Evolutionary conservation across 2,329 filamentous ascomycete genomes (phyloP), one percentile per base, ranked within the genome.

Genomic region (Fusarium fujikuroi): DNA sequence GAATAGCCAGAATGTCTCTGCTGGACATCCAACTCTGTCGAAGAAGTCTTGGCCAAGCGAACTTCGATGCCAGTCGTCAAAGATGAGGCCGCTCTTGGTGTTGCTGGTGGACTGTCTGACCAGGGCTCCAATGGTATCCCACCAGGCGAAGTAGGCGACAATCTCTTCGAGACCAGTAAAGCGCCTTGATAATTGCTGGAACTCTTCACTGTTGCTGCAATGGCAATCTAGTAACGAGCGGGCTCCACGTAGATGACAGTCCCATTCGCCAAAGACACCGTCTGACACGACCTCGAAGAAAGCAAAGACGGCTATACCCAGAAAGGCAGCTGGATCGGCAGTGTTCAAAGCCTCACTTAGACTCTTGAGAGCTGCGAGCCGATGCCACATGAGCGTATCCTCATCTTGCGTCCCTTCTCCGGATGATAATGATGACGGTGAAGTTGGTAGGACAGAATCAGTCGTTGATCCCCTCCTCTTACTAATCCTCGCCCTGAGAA

Each of bases 251-350:
- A 85, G 72, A 72, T 85, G 83, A 9, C 81, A 77, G 44, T 81
- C 66, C 83, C 83, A 80, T 53, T 81, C 77, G 1, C 81, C 81
- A 60, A 85, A 85, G 0, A 81, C 78, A 1, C 82, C 80, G 36
- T 84, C 83, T 43, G 80, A 84, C 0, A 85, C 82, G 0, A 85
- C 83, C 18, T 85, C 84, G 32, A 85, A 83, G 39, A 85, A 81
- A 1, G 83, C 83, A 66, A 85, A 85, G 0, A 81, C 83, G 0
- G 83, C 83, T 23, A 85, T 85, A 3, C 83, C 84, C 9, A 85
- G 78, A 14, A 85, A 78, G 0, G 84, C 83, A 54, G 84, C 79
- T 0, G 83, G 84, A 39, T 85, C 80, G 4, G 81, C 83, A 0
- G 79, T 81, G 37, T 80, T 79, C 6, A 85, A 76, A 10, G 82